Conservation (phyloP, 768 basidiomycete species). For the Lactarius pseudohatsudake region DNA sequence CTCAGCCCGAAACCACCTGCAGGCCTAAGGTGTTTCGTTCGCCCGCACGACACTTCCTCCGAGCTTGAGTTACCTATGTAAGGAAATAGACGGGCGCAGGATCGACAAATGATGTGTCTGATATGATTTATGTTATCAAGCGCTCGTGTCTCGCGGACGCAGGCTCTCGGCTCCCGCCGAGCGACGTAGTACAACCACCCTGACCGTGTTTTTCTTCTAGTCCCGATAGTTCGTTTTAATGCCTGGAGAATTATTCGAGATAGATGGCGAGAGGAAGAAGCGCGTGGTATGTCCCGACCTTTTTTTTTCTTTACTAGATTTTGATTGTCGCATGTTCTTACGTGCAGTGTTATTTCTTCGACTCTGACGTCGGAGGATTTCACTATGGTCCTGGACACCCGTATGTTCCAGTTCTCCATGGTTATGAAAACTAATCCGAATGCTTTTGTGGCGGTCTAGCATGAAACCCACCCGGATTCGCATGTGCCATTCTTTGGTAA, state of each 20-base stretch:
- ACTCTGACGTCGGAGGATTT: slow-evolving; percentile 98
- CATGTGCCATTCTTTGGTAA: slow-evolving; percentile 99
- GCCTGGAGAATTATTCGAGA: slow-evolving; percentile 38
- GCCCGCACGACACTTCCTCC: not conserved
- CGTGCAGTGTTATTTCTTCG: slow-evolving; percentile 95
- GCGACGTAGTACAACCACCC: slow-evolving; percentile 6
- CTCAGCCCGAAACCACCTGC: not conserved
- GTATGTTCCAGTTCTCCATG: slow-evolving; percentile 41
- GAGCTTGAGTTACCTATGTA: not conserved
- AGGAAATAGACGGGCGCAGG: not conserved
- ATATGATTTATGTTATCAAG: slow-evolving; percentile 1
- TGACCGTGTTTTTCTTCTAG: not conserved
- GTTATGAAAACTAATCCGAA: slow-evolving; percentile 20
- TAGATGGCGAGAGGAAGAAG: slow-evolving; percentile 76
- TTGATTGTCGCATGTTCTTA: slow-evolving; percentile 7
- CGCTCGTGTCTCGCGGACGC: slow-evolving; percentile 20
- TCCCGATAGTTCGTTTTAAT: slow-evolving; percentile 24
- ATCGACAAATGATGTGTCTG: not conserved
- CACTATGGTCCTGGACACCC: slow-evolving; percentile 99
- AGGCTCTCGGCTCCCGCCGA: slow-evolving; percentile 22
- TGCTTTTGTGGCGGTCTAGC: slow-evolving; percentile 40
- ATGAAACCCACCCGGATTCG: slow-evolving; percentile 99
- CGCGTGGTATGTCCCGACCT: slow-evolving; percentile 67
- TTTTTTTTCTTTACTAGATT: not conserved
- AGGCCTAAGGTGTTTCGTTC: not conserved